Evolutionary conservation across 2,329 filamentous ascomycete genomes (phyloP), one percentile per base, ranked within the genome.

Genomic region (Pseudogymnoascus sp.): DNA sequence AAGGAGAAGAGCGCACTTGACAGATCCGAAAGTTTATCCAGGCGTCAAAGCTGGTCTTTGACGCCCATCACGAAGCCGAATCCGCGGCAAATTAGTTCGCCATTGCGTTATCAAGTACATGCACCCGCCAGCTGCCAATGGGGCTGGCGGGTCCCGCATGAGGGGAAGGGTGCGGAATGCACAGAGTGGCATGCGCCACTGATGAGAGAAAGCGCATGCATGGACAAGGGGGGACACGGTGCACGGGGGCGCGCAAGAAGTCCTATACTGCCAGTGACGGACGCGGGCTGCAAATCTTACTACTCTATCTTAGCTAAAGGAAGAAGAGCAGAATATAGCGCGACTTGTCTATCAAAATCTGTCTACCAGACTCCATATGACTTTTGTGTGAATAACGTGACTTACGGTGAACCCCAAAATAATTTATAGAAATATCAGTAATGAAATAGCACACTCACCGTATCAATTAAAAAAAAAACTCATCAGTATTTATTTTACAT

Each of bases 31-130:
- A 63, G 57, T 61, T 59, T 65, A 62, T 63, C 62, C 54, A 62
- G 61, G 64, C 62, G 63, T 63, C 65, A 47, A 67, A 62, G 65
- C 65, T 65, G 66, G 68, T 62, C 63, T 61, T 65, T 63, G 25
- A 43, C 37, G 58, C 39, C 5, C 65, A 66, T 16, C 65, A 66
- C 62, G 66, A 70, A 69, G 68, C 69, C 68, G 67, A 69, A 69
- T 67, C 69, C 65, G 66, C 69, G 67, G 69, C 67, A 60, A 39
- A n/a, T 8, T 60, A 37, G 58, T 60, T 60, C 43, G 43, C 43
- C n/a, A 28, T 50, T 50, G 14, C 22, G 43, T 50, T 50, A 50
- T 6, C 14, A 50, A 50, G 25, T 30, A 50, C 43, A 16, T 50
- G 43, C 43, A 50, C 25, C 43, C 25, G 43, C 22, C 43, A 16